phyloP scores from a whole-genome alignment of 305 asterid species.

The Solanum hybrid region DNA sequence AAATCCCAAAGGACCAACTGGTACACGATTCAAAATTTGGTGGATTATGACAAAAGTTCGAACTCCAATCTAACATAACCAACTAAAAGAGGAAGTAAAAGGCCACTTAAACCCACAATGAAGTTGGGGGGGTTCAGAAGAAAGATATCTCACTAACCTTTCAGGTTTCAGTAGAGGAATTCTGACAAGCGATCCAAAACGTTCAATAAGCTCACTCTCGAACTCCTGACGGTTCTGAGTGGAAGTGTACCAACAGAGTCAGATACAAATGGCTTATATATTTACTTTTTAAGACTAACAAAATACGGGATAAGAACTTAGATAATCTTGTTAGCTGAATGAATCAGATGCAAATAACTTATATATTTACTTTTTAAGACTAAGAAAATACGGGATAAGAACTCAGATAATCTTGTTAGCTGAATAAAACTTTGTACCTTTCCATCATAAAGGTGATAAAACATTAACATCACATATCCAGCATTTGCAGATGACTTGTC shows the following conservation, averaged over 20 bases:
- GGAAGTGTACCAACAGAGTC: constrained; percentile 15
- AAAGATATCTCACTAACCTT: constrained; percentile 39
- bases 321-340: neutral
- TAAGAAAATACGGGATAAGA: neutral
- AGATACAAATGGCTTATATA: neutral
- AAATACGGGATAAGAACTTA: neutral
- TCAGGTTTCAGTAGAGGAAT: constrained; percentile 75
- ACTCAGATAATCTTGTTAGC: neutral
- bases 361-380: neutral
- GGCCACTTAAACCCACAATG: neutral
- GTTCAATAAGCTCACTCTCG: constrained; percentile 74
- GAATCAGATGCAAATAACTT: neutral
- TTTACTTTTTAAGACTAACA: neutral
- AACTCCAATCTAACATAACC: neutral
- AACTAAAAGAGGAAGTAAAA: neutral
- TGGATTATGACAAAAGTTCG: neutral
- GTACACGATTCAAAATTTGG: neutral
- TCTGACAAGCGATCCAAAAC: constrained; percentile 88
- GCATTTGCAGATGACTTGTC: constrained; percentile 82
- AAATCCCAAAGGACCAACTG: neutral
- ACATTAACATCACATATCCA: constrained; percentile 87
- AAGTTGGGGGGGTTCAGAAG: neutral
- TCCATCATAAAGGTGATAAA: constrained; percentile 91
- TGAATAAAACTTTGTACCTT: constrained; percentile 39
- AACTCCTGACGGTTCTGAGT: constrained; percentile 76